These are phyloP conservation scores for Scolecobasidium constrictum DNA, from an alignment of 2,329 filamentous ascomycete species.

Conservation along the genomic window DNA sequence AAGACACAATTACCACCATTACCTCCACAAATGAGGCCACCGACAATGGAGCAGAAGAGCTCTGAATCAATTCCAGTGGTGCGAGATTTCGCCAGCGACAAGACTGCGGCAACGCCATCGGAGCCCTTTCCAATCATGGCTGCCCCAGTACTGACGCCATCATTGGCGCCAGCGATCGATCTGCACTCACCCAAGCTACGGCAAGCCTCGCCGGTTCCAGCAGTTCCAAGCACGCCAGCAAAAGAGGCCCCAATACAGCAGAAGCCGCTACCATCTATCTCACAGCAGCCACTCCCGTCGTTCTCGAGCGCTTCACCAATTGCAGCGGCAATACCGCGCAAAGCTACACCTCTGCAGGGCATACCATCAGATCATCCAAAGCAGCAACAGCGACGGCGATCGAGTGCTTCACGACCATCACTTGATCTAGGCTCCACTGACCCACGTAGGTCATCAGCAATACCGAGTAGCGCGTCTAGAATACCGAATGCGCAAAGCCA, in stretches of 20 bases:
- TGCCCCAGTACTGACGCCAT: conserved; percentile 1
- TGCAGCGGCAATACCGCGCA: background rate
- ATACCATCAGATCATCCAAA: conserved; percentile 3
- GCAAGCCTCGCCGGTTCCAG: conserved; percentile 8
- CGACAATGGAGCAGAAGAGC: conserved; percentile 28
- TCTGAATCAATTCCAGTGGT: conserved; percentile 17
- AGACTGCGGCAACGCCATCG: conserved; percentile 2
- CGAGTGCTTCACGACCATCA: background rate
- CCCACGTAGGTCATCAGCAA: conserved; percentile 4
- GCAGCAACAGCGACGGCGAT: conserved; percentile 3
- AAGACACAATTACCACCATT: conserved; percentile 1
- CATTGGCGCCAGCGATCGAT: conserved; percentile 13
- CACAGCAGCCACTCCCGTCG: conserved; percentile 22
- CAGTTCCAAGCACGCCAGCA: conserved; percentile 4
- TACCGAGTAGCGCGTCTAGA: background rate
- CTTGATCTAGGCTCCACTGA: background rate
- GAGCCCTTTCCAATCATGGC: background rate
- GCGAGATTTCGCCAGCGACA: conserved; percentile 23
- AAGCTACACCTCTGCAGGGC: background rate
- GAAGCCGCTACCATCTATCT: conserved; percentile 15
- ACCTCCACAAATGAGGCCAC: conserved; percentile 18
- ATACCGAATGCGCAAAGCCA: background rate
- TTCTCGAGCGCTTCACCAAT: conserved; percentile 11
- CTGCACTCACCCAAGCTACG: conserved; percentile 11
- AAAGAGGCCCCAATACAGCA: conserved; percentile 6